phyloP scores from a whole-genome alignment of 2,329 filamentous ascomycete genomes.

The Nothopassalora personata region DNA sequence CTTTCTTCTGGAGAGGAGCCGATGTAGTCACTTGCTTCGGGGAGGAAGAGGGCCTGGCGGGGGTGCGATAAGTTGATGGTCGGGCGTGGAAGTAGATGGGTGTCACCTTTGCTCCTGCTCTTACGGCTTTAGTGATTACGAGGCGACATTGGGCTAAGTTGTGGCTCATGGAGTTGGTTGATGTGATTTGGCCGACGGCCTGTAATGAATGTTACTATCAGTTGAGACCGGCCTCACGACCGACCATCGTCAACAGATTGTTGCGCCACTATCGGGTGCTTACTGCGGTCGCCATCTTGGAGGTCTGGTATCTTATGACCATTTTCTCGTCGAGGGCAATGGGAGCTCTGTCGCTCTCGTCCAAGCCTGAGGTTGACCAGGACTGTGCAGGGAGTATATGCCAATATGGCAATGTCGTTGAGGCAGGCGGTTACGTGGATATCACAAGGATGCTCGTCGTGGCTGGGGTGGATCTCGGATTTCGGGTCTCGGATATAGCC shows the following conservation, averaged over 20 bases:
- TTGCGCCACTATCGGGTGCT: neutral
- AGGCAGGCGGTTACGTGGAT: neutral
- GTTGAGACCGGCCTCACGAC: neutral
- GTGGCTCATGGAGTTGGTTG: slow-evolving; percentile 68
- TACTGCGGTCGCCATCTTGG: slow-evolving; percentile 8
- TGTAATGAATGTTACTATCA: slow-evolving; percentile 35
- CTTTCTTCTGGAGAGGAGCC: slow-evolving; percentile 62
- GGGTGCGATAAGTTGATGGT: slow-evolving; percentile 4
- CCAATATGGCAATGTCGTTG: neutral
- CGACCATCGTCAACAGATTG: neutral
- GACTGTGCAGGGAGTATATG: neutral
- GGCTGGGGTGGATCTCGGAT: neutral
- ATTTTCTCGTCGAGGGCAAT: neutral
- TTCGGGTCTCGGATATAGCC: neutral
- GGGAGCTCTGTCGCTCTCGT: neutral
- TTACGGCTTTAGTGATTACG: slow-evolving; percentile 66
- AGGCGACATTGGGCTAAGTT: slow-evolving; percentile 75
- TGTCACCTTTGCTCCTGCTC: slow-evolving; percentile 68
- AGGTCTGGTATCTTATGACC: slow-evolving; percentile 2
- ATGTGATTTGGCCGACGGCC: slow-evolving; percentile 88
- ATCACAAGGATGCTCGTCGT: no score
- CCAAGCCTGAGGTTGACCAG: no score
- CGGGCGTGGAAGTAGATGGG: neutral
- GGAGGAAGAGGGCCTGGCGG: slow-evolving; percentile 74
- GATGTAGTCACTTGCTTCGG: slow-evolving; percentile 89